These are phyloP conservation scores for Colletotrichum lentis DNA, from an alignment of 2,329 filamentous ascomycete genomes.

Conservation along the genomic window DNA sequence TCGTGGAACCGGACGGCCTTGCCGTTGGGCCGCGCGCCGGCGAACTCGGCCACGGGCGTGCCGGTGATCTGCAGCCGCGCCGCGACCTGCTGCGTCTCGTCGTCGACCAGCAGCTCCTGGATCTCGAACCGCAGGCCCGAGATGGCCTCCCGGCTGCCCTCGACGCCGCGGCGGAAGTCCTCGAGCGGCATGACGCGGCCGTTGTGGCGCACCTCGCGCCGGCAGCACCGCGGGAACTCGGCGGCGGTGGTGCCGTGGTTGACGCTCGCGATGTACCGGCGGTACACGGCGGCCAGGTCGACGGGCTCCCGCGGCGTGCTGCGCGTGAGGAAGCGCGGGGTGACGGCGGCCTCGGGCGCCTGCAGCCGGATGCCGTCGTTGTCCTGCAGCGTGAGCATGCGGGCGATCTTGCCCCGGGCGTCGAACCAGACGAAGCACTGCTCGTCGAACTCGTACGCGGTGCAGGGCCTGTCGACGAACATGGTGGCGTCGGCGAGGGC, in stretches of 20 bases:
- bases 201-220: slow-evolving; percentile 45
- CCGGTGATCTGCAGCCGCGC: slow-evolving; percentile 46
- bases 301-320: slow-evolving; percentile 16
- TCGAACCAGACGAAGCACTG: slow-evolving; percentile 36
- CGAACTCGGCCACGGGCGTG: slow-evolving; percentile 42
- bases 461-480: slow-evolving; percentile 1
- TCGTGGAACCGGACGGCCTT: slow-evolving; percentile 45
- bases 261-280: slow-evolving; percentile 46
- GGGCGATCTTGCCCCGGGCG: slow-evolving; percentile 28
- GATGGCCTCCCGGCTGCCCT: slow-evolving; percentile 43
- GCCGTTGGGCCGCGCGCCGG: slow-evolving; percentile 44
- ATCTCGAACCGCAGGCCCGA: slow-evolving; percentile 43
- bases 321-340: slow-evolving; percentile 26
- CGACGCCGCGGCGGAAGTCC: slow-evolving; percentile 45
- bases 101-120: slow-evolving; percentile 45
- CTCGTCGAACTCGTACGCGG: slow-evolving; percentile 30
- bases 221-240: slow-evolving; percentile 43
- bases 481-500: slow-evolving; percentile 8
- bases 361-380: slow-evolving; percentile 32
- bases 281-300: slow-evolving; percentile 39
- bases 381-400: slow-evolving; percentile 33
- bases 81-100: slow-evolving; percentile 45
- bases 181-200: slow-evolving; percentile 39
- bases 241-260: slow-evolving; percentile 43
- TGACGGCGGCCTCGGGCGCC: slow-evolving; percentile 16